phyloP scores from a whole-genome alignment of 1,139 yeast species.

The Schwanniomyces etchellsii region DNA sequence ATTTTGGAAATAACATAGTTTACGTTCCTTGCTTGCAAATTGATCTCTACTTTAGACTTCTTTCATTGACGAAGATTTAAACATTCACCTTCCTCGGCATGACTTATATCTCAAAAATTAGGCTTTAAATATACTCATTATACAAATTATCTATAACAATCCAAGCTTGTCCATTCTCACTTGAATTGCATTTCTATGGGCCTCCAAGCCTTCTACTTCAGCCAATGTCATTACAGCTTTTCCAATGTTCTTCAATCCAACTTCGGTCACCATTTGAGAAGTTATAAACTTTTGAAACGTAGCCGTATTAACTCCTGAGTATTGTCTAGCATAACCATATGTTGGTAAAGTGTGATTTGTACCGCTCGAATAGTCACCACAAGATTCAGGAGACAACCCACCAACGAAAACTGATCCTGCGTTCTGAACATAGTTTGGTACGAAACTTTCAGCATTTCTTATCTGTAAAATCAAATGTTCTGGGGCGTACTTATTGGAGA shows the following conservation, averaged over 20 bases:
- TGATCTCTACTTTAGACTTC: no score
- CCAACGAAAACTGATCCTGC: conserved; percentile 98
- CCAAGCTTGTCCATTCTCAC: conserved; percentile 84
- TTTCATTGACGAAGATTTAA: no score
- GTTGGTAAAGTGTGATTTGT: conserved; percentile 98
- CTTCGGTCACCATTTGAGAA: conserved; percentile 79
- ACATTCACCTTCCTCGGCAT: no score
- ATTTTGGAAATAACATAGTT: no score
- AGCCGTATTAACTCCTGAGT: conserved; percentile 94
- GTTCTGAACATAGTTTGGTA: conserved; percentile 67
- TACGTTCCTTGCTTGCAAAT: no score
- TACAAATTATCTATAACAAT: conserved; percentile 20
- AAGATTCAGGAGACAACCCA: conserved; percentile 91
- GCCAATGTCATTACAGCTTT: conserved; percentile 95
- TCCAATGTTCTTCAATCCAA: conserved; percentile 84
- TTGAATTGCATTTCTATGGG: conserved; percentile 93
- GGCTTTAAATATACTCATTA: no score
- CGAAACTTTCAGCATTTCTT: conserved; percentile 66
- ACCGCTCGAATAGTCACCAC: conserved; percentile 98
- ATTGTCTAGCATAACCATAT: conserved; percentile 95
- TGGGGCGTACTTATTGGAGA: conserved; percentile 91
- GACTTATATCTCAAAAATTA: no score
- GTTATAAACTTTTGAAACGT: conserved; percentile 95
- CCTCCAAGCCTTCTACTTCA: conserved; percentile 95
- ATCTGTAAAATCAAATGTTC: conserved; percentile 94